A percentile compares a stretch with the other conserved stretches of the same genome.
Evolutionary conservation across 1,284 basidiomycete genomes (phyloP).

Genomic region (Ustilago xerochloae): DNA sequence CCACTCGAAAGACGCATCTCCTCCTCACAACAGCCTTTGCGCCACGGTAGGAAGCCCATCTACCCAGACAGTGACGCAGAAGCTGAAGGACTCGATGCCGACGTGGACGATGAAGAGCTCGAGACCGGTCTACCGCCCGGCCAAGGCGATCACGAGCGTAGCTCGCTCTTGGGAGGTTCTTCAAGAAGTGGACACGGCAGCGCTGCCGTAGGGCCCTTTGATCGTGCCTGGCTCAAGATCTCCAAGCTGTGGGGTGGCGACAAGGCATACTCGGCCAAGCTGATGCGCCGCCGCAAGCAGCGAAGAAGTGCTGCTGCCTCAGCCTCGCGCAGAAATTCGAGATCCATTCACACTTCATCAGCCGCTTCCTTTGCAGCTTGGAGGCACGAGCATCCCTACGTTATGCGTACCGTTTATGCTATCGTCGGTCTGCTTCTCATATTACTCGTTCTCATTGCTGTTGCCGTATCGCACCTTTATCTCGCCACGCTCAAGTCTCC

Average conservation of each 20-base stretch:
- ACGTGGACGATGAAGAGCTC: slow-evolving; percentile 53
- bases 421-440: slow-evolving; percentile 39
- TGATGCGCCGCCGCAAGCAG: slow-evolving; percentile 35
- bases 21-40: slow-evolving; percentile 38
- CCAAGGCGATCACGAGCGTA: slow-evolving; percentile 36
- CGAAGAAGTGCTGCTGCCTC: slow-evolving; percentile 22
- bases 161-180: slow-evolving; percentile 33
- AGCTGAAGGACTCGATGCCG: slow-evolving; percentile 49
- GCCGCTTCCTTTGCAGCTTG: slow-evolving; percentile 39
- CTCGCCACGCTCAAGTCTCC: slow-evolving; percentile 49
- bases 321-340: slow-evolving; percentile 32
- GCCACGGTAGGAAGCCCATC: slow-evolving; percentile 52
- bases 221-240: slow-evolving; percentile 43
- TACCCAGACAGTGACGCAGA: slow-evolving; percentile 52
- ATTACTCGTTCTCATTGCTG: slow-evolving; percentile 40
- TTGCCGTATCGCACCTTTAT: slow-evolving; percentile 51
- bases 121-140: slow-evolving; percentile 35
- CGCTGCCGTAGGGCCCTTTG: slow-evolving; percentile 19
- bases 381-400: slow-evolving; percentile 38
- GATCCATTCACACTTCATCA: slow-evolving; percentile 30
- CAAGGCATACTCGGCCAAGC: slow-evolving; percentile 33
- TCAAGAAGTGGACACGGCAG: slow-evolving; percentile 6
- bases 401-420: slow-evolving; percentile 36
- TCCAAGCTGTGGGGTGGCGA: slow-evolving; percentile 47
- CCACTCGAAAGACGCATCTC: slow-evolving; percentile 37